Base-by-base conservation (phyloP, 1,284 basidiomycete genomes). In the Malassezia psittaci region DNA sequence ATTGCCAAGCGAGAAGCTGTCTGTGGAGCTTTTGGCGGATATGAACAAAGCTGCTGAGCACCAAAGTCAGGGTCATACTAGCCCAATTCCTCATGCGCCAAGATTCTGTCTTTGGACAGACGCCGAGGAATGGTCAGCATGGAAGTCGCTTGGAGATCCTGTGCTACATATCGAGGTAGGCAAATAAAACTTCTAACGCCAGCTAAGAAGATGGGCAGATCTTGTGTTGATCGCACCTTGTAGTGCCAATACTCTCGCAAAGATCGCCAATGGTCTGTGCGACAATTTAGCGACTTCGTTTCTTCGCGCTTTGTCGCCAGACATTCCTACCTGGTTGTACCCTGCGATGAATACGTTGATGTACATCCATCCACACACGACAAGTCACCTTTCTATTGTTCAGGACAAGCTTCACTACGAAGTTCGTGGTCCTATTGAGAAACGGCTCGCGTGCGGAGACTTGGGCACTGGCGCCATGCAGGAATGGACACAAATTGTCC, bases 301-400 rank as follows among this genome's bases (percentile, higher is more conserved):
- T 9, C 81, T 98, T 57, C 84, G 93, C 15, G 93, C 91, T 0
- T 79, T 94, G 0, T 79, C 85, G 8, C 85, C 88, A 0, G 80
- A 80, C 2, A 93, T 86, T 0, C 85, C 86, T 2, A 89, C 88
- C 15, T 86, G 85, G 65, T 76, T 96, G 33, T 96, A 91, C 68
- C 94, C 93, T 3, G 93, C 94, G 0, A 98, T 96, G 93, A 98
- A 98, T 75, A 96, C 91, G 5, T 79, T 88, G 62, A 96, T 98
- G 93, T 96, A 87, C 72, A 81, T 87, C 61, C 90, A 98, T 69
- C 89, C 90, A n/a, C 79, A 96, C 35, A 96, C 93, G 0, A 80
- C 81, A 2, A 81, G 84, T 57, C 93, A 98, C 67, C 72, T 96
- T 19, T 79, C 80, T 10, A 69, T 85, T 34, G 80, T 90, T 1